Base-by-base conservation (phyloP, 805 yeast species). In the Saccharomycopsis sp. region DNA sequence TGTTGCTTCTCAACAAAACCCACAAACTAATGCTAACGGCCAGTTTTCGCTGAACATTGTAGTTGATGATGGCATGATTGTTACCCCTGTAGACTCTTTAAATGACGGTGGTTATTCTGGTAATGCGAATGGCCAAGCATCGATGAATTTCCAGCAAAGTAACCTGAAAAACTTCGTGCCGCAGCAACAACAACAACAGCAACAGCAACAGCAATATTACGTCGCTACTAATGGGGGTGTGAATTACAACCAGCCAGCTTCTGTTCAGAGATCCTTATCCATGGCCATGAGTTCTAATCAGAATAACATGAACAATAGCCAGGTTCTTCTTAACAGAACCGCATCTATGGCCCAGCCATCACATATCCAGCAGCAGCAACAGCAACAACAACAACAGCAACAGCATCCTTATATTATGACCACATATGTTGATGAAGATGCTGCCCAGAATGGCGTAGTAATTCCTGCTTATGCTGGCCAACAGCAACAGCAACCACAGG, bases 131-230 rank as follows among this genome's bases (percentile, higher is more conserved):
- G 51, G 25, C 42, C n/a, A 53, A 14, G 20, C 20, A 17, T 3
- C 38, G 3, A 8, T n/a, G 3, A 17, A 19, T 41, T 8, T 9
- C 42, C 14, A 14, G 17, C 35, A 14, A 41, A 49, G 54, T 8
- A 64, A 62, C 20, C 55, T 64, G 14, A 64, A 66, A 2, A 64
- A 63, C 41, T 63, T 62, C 42, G 5, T 50, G 3, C 64, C 62
- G 23, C 59, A 66, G 58, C 66, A 62, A 20, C 62, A 54, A 38
- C 54, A 58, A 38, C 62, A 58, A 47, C 63, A 62, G 41, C 64
- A 59, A 29, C 63, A 63, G 35, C 60, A 53, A 20, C 61, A 57
- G 41, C 56, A 56, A 47, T 22, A n/a, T 25, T 12, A 50, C 20
- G 24, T 25, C 17, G 24, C 34, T 22, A 23, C 25, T 50, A 50